Evolutionary conservation across 805 yeast species (phyloP).

Genomic region (Saturnispora zaruensis): DNA sequence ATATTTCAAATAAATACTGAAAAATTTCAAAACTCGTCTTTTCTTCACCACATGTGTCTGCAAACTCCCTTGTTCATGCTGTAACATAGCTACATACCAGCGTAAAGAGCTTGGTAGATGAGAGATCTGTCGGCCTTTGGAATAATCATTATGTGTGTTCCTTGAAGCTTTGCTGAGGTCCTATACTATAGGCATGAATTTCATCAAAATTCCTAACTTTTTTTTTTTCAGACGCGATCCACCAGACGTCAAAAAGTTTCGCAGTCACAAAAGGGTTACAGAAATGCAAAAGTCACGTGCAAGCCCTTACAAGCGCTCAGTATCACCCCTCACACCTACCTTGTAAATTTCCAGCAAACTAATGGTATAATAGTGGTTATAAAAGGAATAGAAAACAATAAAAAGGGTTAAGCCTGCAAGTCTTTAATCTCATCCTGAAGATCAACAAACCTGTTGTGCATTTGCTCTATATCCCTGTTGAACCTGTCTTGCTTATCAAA

Average conservation of each 20-base stretch:
- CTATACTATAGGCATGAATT: constrained; percentile 1
- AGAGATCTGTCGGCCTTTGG: constrained; percentile 99
- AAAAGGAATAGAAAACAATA: too few species aligned
- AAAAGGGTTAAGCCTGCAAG: constrained; percentile 3
- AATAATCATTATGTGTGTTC: constrained; percentile 71
- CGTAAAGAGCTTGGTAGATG: constrained; percentile 98
- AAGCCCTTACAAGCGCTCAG: constrained; percentile 2
- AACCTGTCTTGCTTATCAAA: constrained; percentile 46
- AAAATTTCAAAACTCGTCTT: not conserved
- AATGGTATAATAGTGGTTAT: too few species aligned
- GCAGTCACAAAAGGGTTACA: constrained; percentile 10
- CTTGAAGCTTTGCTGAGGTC: constrained; percentile 7
- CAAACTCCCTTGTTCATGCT: not conserved
- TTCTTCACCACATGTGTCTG: not conserved
- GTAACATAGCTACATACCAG: constrained; percentile 59
- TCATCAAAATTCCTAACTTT: constrained; percentile 4
- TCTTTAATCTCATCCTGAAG: constrained; percentile 28
- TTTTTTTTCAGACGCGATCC: constrained; percentile 6
- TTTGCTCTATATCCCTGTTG: constrained; percentile 44
- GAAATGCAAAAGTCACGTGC: not conserved
- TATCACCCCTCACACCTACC: not conserved
- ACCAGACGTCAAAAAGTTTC: not conserved
- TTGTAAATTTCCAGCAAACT: not conserved
- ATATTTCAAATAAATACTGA: not conserved
- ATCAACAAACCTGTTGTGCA: constrained; percentile 30